These are phyloP conservation scores for Chondrus crispus DNA, from an alignment of 23 red algal species.

Conservation along the genomic window DNA sequence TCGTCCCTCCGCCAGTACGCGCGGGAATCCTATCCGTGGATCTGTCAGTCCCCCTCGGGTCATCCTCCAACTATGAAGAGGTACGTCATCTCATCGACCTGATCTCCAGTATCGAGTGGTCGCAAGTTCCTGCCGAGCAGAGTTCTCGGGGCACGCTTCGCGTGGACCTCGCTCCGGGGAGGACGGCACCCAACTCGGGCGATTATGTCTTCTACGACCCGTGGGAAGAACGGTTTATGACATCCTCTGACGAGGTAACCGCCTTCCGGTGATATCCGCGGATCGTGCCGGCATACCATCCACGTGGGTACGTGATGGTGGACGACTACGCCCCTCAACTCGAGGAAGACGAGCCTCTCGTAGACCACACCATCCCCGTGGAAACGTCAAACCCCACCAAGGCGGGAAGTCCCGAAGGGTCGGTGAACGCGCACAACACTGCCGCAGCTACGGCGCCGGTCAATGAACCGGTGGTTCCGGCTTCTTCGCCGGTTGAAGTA, in stretches of 20 bases:
- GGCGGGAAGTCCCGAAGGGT: too few relatives aligned
- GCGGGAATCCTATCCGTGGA: not conserved
- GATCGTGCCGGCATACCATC: not conserved
- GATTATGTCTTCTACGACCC: constrained; percentile 28
- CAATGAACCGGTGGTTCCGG: too few relatives aligned
- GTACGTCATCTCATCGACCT: not conserved
- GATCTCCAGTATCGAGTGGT: not conserved
- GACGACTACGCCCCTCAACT: not conserved
- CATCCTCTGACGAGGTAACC: too few relatives aligned
- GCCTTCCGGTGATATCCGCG: too few relatives aligned
- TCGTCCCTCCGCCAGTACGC: not conserved
- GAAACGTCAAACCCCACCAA: not conserved
- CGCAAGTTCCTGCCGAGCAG: not conserved
- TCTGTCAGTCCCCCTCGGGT: not conserved
- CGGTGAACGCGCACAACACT: too few relatives aligned
- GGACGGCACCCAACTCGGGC: not conserved
- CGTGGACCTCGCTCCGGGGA: not conserved
- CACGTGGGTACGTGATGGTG: not conserved
- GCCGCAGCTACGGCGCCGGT: too few relatives aligned
- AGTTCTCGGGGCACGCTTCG: not conserved
- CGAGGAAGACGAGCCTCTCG: not conserved
- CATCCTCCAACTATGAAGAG: not conserved
- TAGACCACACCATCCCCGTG: not conserved
- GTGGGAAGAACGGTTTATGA: too few relatives aligned
- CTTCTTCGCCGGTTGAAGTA: too few relatives aligned